Evolutionary conservation across 1,284 basidiomycete species (phyloP), one percentile per base, ranked within the genome.

Genomic region (Fistulinella cinereoalba): DNA sequence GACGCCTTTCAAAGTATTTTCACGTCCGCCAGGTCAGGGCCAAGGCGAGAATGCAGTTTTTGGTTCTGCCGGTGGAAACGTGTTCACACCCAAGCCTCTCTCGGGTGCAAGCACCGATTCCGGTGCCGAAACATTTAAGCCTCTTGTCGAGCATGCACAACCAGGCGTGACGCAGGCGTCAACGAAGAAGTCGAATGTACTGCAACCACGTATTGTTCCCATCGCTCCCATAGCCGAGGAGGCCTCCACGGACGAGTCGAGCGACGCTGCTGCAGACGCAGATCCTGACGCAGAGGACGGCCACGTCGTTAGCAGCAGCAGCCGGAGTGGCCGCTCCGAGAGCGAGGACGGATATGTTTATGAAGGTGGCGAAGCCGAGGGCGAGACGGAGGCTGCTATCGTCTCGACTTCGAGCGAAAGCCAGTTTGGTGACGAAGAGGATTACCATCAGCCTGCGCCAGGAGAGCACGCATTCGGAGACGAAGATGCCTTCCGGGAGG

Each of bases 1-100:
- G 49, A 76, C 79, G 10, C 80, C 83, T 3, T 83, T 83, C 69
- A 85, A 80, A 54, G 86, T 88, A 18, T 87, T 87, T 64, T 85
- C 79, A 50, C 74, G 81, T 24, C 85, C 85, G 12, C 79, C 27
- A 62, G 74, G 50, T 37, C 62, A 59, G 34, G 50, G 50, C 33
- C 73, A 73, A 39, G 64, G 68, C 24, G 67, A 70, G 37, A 74
- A 70, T 51, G 59, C 62, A 5, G 36, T 37, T 33, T 28, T 40
- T 4, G 46, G 50, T 27, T 22, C 49, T 19, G 37, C 44, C 11
- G 46, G 47, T 15, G 65, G 61, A 42, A 61, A 32, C 23, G 60
- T 65, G 9, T 74, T 75, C 49, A 73, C 73, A 13, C 76, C 75
- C 13, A 77, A 77, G 50, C 70, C 67, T n/a, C 62, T 70, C 25